These are phyloP conservation scores for Phylloporus sp. DNA, from an alignment of 768 basidiomycete species.

Conservation along the genomic window DNA sequence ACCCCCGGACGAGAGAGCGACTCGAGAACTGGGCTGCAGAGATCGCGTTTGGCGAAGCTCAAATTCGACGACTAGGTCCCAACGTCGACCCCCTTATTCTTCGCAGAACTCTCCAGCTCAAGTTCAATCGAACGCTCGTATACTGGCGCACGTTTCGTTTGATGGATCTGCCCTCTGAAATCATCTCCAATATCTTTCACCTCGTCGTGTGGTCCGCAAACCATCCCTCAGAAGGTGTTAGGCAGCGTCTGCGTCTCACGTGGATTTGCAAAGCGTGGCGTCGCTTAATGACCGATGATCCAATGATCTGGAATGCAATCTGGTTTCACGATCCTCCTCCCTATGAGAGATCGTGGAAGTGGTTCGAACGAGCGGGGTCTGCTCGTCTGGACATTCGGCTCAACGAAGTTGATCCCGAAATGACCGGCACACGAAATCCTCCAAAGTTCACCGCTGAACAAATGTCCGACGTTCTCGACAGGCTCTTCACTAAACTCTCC, in stretches of 20 bases:
- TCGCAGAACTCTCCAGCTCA: constrained; percentile 14
- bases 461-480: constrained; percentile 47
- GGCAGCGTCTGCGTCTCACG: constrained; percentile 45
- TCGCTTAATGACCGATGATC: constrained; percentile 40
- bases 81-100: constrained; percentile 13
- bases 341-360: constrained; percentile 49
- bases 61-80: constrained; percentile 19
- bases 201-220: constrained; percentile 50
- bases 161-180: constrained; percentile 60
- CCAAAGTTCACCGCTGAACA: constrained; percentile 36
- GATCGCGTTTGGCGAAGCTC: constrained; percentile 17
- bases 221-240: constrained; percentile 33
- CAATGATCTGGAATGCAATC: constrained; percentile 59
- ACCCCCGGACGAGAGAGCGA: constrained; percentile 2
- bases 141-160: constrained; percentile 49
- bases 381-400: constrained; percentile 60
- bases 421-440: constrained; percentile 23
- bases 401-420: constrained; percentile 35
- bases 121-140: constrained; percentile 20
- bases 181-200: constrained; percentile 61
- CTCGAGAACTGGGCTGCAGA: constrained; percentile 12
- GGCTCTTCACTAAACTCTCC: constrained; percentile 47
- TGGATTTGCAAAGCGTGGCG: constrained; percentile 60
- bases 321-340: constrained; percentile 53
- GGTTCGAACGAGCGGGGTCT: constrained; percentile 52